phyloP scores from a whole-genome alignment of 73 alveolate species.

The Paraurostyla sp. region DNA sequence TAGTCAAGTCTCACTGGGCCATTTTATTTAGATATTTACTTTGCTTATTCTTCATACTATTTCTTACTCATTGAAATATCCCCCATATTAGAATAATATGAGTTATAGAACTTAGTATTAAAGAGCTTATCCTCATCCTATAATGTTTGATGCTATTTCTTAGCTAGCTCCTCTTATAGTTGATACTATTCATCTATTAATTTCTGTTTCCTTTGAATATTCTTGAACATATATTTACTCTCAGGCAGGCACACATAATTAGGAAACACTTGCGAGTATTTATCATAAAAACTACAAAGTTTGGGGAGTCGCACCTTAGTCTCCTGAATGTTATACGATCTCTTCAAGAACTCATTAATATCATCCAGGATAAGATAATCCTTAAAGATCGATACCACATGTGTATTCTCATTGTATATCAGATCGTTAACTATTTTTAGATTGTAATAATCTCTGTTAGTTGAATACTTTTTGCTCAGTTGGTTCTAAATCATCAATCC shows the following conservation, averaged over 20 bases:
- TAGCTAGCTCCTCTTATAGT: conserved; percentile 56
- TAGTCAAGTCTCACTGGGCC: conserved; percentile 26
- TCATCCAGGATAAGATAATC: conserved; percentile 83
- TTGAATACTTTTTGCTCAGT: conserved; percentile 64
- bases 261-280: conserved; percentile 82
- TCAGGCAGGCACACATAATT: conserved; percentile 85
- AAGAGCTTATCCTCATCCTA: conserved; percentile 47
- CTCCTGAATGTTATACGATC: conserved; percentile 64
- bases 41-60: conserved; percentile 50
- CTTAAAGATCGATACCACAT: conserved; percentile 81
- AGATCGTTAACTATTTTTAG: conserved; percentile 78
- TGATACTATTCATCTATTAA: conserved; percentile 80
- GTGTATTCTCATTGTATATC: conserved; percentile 83
- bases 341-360: conserved; percentile 79
- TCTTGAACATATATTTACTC: conserved; percentile 84
- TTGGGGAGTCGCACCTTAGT: conserved; percentile 71
- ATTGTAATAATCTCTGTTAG: conserved; percentile 71
- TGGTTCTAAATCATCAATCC: conserved; percentile 57
- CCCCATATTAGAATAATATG: conserved; percentile 4
- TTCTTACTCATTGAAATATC: conserved; percentile 20
- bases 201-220: conserved; percentile 85
- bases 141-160: conserved; percentile 5
- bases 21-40: background rate
- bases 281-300: conserved; percentile 82
- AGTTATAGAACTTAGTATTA: conserved; percentile 25